phyloP scores from a whole-genome alignment of 371 early-diverging fungal genomes.

The Mortierella sp. region DNA sequence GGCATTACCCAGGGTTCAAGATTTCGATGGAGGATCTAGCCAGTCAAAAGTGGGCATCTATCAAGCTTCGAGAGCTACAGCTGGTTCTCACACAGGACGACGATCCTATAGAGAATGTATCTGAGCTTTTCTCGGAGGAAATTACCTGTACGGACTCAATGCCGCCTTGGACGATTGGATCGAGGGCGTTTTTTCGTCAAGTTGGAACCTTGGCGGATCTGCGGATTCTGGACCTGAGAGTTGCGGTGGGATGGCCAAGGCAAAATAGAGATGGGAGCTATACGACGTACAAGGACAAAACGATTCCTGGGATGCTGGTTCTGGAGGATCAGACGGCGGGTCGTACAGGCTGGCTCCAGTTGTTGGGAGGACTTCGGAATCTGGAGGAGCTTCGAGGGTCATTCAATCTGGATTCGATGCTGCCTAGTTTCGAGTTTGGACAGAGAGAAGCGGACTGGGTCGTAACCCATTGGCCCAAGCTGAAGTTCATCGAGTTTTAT shows the following conservation, averaged over 20 bases:
- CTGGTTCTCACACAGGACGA: background rate
- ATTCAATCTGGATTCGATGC: background rate
- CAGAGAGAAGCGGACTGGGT: background rate
- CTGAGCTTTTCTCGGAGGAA: background rate
- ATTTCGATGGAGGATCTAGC: background rate
- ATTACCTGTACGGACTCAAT: background rate
- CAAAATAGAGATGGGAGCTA: background rate
- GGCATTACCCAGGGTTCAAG: background rate
- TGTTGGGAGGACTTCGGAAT: background rate
- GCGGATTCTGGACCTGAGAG: background rate
- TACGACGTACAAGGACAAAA: background rate
- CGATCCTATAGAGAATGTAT: background rate
- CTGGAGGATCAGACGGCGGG: slow-evolving; percentile 1
- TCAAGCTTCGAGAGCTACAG: background rate
- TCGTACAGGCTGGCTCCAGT: background rate
- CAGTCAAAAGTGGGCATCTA: background rate
- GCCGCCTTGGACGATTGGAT: background rate
- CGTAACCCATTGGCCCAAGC: background rate
- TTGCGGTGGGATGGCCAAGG: background rate
- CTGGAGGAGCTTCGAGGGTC: background rate
- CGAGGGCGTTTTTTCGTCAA: background rate
- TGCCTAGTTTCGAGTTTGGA: background rate
- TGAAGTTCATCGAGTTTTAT: background rate
- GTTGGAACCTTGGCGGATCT: background rate
- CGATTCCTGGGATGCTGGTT: background rate